These are phyloP conservation scores for Russula sp. DNA, from an alignment of 768 basidiomycete genomes.

Conservation along the genomic window DNA sequence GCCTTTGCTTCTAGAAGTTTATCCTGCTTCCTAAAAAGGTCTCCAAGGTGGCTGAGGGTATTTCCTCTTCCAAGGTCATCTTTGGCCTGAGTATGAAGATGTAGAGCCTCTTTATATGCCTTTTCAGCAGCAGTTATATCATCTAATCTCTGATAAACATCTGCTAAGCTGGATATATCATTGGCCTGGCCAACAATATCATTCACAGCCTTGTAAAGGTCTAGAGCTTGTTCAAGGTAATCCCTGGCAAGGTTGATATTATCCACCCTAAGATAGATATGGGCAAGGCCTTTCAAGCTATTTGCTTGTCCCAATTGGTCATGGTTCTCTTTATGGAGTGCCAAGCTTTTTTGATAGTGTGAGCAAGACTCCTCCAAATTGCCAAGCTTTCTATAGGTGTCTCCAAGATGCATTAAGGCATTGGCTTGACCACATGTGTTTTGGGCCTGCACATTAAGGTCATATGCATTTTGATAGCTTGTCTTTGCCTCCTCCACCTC, in stretches of 20 bases:
- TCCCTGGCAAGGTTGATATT: background rate
- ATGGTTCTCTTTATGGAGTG: background rate
- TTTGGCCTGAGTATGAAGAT: slow-evolving; percentile 8
- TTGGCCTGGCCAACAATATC: slow-evolving; percentile 20
- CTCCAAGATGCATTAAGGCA: slow-evolving; percentile 17
- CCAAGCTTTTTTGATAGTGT: background rate
- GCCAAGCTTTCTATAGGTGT: slow-evolving; percentile 15
- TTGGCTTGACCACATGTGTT: slow-evolving; percentile 17
- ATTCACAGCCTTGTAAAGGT: slow-evolving; percentile 7
- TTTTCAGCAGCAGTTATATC: slow-evolving; percentile 2
- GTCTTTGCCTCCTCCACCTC: slow-evolving; percentile 3
- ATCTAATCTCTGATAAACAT: slow-evolving; percentile 12
- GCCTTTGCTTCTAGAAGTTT: slow-evolving; percentile 8
- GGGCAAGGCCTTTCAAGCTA: slow-evolving; percentile 15
- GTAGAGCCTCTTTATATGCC: slow-evolving; percentile 2
- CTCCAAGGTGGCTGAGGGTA: slow-evolving; percentile 14
- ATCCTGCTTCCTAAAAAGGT: slow-evolving; percentile 15
- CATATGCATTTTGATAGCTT: slow-evolving; percentile 5
- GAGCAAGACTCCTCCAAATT: background rate
- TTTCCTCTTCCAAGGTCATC: slow-evolving; percentile 19
- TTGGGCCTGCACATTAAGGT: background rate
- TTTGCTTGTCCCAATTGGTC: slow-evolving; percentile 18
- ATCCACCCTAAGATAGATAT: slow-evolving; percentile 12
- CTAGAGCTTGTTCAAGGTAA: slow-evolving; percentile 7
- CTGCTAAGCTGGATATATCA: slow-evolving; percentile 12